Evolutionary conservation across 441 rosid genomes (phyloP).

Genomic region (Pelargonium myrrhifolium): DNA sequence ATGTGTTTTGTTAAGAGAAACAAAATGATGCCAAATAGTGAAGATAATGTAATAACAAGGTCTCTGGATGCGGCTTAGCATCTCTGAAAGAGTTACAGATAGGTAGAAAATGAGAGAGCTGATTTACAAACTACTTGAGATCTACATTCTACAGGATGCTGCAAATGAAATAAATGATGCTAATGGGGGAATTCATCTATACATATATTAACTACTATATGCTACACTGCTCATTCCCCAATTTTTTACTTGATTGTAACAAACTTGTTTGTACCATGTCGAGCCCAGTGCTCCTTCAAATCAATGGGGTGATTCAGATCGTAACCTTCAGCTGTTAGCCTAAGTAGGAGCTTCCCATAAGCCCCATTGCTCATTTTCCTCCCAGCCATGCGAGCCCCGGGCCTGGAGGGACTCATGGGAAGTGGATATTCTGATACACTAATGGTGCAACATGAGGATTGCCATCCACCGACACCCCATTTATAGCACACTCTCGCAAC

Average conservation of each 20-base stretch:
- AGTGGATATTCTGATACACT: conserved; percentile 48
- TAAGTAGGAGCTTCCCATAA: conserved; percentile 42
- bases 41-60: too few species aligned
- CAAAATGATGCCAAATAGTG: too few species aligned
- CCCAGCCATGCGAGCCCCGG: conserved; percentile 47
- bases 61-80: too few species aligned
- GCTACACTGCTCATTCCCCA: conserved; percentile 6
- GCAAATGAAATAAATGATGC: too few species aligned
- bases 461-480: conserved; percentile 70
- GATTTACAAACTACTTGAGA: too few species aligned
- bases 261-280: conserved; percentile 63
- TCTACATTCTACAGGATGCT: too few species aligned
- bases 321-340: conserved; percentile 50
- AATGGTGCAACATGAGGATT: conserved; percentile 58
- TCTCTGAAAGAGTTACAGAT: too few species aligned
- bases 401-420: conserved; percentile 49
- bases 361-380: conserved; percentile 73
- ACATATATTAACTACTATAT: conserved; percentile 4
- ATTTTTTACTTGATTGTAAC: conserved; percentile 44
- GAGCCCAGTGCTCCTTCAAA: conserved; percentile 60
- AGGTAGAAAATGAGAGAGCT: too few species aligned
- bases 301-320: conserved; percentile 51
- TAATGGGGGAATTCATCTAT: too few species aligned
- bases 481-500: conserved; percentile 44
- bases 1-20: too few species aligned